Evolutionary conservation across 108 stramenopile genomes (phyloP).

Genomic region (Stephanodiscus minutulus): DNA sequence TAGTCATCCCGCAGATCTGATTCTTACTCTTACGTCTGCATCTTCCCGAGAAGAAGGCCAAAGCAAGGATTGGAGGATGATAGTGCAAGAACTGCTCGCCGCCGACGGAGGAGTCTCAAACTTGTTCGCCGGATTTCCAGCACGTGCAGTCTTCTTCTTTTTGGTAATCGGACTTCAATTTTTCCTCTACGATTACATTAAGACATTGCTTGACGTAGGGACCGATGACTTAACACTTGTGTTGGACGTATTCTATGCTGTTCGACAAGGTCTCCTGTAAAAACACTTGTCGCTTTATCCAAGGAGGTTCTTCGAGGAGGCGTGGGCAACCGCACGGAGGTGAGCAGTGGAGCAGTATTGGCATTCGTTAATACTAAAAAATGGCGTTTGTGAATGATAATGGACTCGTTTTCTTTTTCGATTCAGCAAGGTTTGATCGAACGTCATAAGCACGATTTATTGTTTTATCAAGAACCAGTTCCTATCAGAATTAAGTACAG

Average conservation of each 20-base stretch:
- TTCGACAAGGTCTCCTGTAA: conserved; percentile 67
- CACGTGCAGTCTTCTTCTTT: conserved; percentile 85
- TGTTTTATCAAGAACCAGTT: too few relatives aligned
- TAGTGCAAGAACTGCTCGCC: conserved; percentile 67
- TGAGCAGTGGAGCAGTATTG: too few relatives aligned
- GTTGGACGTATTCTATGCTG: conserved; percentile 89
- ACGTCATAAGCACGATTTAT: too few relatives aligned
- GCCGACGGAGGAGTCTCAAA: conserved; percentile 80
- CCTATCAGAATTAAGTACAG: too few relatives aligned
- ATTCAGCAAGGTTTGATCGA: too few relatives aligned
- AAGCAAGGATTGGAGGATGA: conserved; percentile 65
- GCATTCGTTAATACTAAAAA: neutral
- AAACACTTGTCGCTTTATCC: neutral
- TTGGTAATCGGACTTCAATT: conserved; percentile 91
- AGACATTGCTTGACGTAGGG: conserved; percentile 79
- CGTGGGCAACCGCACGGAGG: too few relatives aligned
- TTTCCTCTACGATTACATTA: conserved; percentile 89
- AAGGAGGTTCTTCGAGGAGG: too few relatives aligned
- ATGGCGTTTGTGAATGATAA: too few relatives aligned
- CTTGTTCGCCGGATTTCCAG: conserved; percentile 77
- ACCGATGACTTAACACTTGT: conserved; percentile 87
- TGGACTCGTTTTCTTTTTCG: too few relatives aligned
- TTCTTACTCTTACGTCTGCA: conserved; percentile 79
- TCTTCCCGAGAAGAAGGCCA: conserved; percentile 37
- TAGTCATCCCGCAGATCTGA: conserved; percentile 87